Base-by-base conservation (phyloP, 139 green algal genomes). In the Chlamydomonas schloesseri region DNA sequence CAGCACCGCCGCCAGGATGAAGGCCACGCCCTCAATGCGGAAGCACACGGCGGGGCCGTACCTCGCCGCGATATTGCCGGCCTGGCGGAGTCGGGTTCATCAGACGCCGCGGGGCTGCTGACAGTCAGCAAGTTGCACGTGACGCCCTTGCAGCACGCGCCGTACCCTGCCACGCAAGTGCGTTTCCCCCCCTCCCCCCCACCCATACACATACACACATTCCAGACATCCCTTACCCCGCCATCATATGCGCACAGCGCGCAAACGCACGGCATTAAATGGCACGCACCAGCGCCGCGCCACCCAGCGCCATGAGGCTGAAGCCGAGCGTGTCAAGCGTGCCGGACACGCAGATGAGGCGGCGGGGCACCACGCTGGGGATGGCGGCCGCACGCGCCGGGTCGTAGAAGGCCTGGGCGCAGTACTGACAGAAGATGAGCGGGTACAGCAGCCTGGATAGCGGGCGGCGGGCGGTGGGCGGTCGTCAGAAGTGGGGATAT, bases 401-500 rank as follows among this genome's bases (percentile, higher is more conserved):
- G 68, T 85, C 79, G 50, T 85, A 85, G 10, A 85, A 76, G 29
- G 79, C 67, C 47, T 85, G 79, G 17, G 79, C 47, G 64, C 67
- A 58, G 79, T 85, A 85, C 79, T 85, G 79, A 23, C 76, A 20
- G 20, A 85, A 34, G 20, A 85, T 28, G 29, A 85, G 67, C 47
- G 79, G 79, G 65, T 85, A 85, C 79, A 85, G 46, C 60, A 67
- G 60, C 60, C 60, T 67, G 60, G 42, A 50, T 5, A 8, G 42
- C 42, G 8, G 42, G 42, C 6, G 42, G 42, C 6, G 42, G 42
- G 42, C 42, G 8, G 42, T 8, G 8, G 42, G 42, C n/a, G n/a
- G n/a, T n/a, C n/a, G 42, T 5, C 42, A 50, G 42, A 5, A 50
- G 42, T 5, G 42, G 42, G 6, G 42, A 8, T 5, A 8, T 50